Conservation (phyloP, 352 stramenopile genomes). For the Paralagenidium karlingii region DNA sequence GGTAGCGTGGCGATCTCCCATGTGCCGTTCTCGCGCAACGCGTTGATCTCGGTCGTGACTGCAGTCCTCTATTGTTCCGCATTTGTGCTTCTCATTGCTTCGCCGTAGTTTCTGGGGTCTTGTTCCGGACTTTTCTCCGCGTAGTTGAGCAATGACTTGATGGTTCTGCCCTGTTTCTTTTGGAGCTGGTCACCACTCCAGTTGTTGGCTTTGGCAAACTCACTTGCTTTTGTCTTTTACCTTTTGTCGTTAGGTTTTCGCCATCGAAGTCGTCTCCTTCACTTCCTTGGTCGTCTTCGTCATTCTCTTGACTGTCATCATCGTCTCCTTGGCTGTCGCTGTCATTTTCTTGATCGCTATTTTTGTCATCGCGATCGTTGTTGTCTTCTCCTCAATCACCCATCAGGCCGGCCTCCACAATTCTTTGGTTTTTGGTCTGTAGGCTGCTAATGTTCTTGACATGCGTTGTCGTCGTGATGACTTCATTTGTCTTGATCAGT, state of each 20-base stretch:
- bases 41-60: neutral
- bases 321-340: too few relatives aligned
- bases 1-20: neutral
- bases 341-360: too few relatives aligned
- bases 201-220: neutral
- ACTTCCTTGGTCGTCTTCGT: neutral
- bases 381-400: too few relatives aligned
- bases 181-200: neutral
- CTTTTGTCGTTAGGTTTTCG: neutral
- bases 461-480: neutral
- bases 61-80: neutral
- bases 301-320: neutral
- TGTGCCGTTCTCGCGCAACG: neutral
- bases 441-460: neutral
- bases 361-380: too few relatives aligned
- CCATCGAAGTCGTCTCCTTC: neutral
- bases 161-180: neutral
- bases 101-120: neutral
- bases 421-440: too few relatives aligned
- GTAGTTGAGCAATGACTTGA: neutral
- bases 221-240: neutral
- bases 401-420: too few relatives aligned
- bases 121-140: neutral
- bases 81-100: neutral
- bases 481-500: constrained; percentile 3